Evolutionary conservation across 2,329 filamentous ascomycete species (phyloP), one percentile per base, ranked within the genome.

Genomic region (Corinectria fuckeliana): DNA sequence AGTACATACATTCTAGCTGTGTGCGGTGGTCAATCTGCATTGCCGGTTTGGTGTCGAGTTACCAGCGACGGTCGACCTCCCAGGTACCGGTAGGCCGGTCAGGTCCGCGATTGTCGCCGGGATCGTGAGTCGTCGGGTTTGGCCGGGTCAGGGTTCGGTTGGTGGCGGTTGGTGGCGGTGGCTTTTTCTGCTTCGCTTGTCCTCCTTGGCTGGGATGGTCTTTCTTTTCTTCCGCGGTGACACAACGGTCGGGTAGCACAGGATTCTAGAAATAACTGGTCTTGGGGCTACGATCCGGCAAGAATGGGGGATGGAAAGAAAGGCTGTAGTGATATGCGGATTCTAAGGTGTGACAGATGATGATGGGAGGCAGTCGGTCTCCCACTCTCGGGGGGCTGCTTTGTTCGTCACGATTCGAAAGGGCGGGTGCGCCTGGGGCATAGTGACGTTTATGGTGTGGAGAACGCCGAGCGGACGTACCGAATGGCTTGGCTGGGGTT

Each of bases 401-500:
- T n/a, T n/a, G n/a, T n/a, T n/a, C n/a, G n/a, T n/a, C n/a, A n/a
- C n/a, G n/a, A n/a, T n/a, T n/a, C n/a, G n/a, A n/a, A n/a, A n/a
- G n/a, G n/a, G n/a, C n/a, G n/a, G n/a, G n/a, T n/a, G n/a, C n/a
- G n/a, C n/a, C n/a, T n/a, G n/a, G n/a, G 36, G 47, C 23, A 50
- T 62, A 30, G 51, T 50, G 55, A 58, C 50, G 48, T 51, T 28
- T 28, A 10, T n/a, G n/a, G 14, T 52, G 51, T 48, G 49, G 41
- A 45, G 36, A 52, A 28, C 59, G 49, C 58, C 58, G 51, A 51
- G 49, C 26, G 21, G 36, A 58, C 48, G 54, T 53, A 50, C 55
- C 32, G 48, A 68, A 53, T 39, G 23, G 23, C 36, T 30, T 50
- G 39, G 62, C 50, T 67, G 42, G 48, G 45, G 51, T 45, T 52